Base-by-base conservation (phyloP, 495 filamentous ascomycete genomes). In the Aspergillus bridgeri region DNA sequence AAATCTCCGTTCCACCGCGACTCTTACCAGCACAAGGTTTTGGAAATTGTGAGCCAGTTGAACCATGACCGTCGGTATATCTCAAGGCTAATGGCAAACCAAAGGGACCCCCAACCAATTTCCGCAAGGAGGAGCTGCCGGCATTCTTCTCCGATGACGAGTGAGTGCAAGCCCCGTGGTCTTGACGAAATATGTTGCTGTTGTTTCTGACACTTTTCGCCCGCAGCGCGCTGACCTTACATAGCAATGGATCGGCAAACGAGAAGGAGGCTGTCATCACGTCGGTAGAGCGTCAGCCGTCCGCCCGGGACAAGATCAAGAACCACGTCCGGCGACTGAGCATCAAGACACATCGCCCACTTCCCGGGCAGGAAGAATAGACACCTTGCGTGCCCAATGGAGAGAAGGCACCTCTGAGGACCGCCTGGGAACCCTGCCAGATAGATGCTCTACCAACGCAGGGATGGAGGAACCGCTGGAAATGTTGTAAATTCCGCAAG, bases 41-140 rank as follows among this genome's bases (percentile, higher is more conserved):
- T 79, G 61, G 71, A 77, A 56, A 77, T 77, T 51, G 73, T 77
- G 52, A 64, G 75, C 69, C 42, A 38, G 8, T 48, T n/a, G 20
- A 29, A 38, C 8, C 6, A 5, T 22, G 3, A 15, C 33, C 33
- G 33, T 38, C 11, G 33, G 17, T 13, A 11, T 11, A 38, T 15
- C 33, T 38, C 33, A 4, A 4, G 7, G 33, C 33, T 38, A 38
- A 38, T 38, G 33, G 33, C 33, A 4, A 38, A 38, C 9, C 33
- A 38, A 9, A 79, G 76, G 74, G 75, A 13, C 73, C 67, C 46
- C 76, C 76, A 13, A 79, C 71, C 21, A 68, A 79, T 49, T 79
- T 79, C 56, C 67, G 76, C 43, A 78, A 76, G 60, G 76, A 79
- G 67, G 72, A 77, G 50, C 44, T 72, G 48, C 71, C 75, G 27